These are phyloP conservation scores for Albatrellus ellisii DNA, from an alignment of 768 basidiomycete genomes.

Conservation along the genomic window DNA sequence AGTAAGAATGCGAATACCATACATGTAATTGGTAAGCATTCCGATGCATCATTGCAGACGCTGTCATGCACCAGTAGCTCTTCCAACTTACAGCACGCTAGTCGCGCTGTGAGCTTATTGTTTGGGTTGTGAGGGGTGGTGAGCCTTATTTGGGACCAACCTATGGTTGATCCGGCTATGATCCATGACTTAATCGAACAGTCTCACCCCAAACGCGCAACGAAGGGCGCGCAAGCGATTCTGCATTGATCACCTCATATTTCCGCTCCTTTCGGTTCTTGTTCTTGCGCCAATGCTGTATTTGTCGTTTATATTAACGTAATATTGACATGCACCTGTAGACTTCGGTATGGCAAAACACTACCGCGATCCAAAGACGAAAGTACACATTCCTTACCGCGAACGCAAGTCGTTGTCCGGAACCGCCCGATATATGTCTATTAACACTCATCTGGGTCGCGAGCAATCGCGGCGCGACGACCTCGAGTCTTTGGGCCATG, in stretches of 20 bases:
- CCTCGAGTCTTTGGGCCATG: constrained; percentile 92
- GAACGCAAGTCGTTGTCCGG: constrained; percentile 95
- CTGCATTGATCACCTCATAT: too few species aligned
- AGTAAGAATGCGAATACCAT: constrained; percentile 84
- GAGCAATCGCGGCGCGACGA: constrained; percentile 94
- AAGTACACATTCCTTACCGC: constrained; percentile 97
- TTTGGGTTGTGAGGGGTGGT: too few species aligned
- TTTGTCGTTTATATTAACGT: constrained; percentile 6
- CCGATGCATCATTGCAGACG: too few species aligned
- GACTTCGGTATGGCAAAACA: constrained; percentile 99
- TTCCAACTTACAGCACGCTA: too few species aligned
- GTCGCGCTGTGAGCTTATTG: too few species aligned
- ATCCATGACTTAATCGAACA: too few species aligned
- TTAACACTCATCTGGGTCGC: constrained; percentile 96
- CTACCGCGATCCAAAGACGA: constrained; percentile 96
- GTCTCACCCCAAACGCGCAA: too few species aligned
- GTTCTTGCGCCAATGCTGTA: not conserved
- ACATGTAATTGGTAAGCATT: constrained; percentile 74
- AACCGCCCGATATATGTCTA: constrained; percentile 98
- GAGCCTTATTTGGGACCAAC: too few species aligned
- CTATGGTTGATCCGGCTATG: too few species aligned
- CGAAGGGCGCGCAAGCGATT: too few species aligned
- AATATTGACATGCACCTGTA: constrained; percentile 19
- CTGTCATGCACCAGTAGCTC: too few species aligned
- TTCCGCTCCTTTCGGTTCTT: not conserved